A percentile compares a stretch with the other conserved stretches of the same genome.
Conservation (phyloP, 306 rosid species). For the Inga oerstediana region DNA sequence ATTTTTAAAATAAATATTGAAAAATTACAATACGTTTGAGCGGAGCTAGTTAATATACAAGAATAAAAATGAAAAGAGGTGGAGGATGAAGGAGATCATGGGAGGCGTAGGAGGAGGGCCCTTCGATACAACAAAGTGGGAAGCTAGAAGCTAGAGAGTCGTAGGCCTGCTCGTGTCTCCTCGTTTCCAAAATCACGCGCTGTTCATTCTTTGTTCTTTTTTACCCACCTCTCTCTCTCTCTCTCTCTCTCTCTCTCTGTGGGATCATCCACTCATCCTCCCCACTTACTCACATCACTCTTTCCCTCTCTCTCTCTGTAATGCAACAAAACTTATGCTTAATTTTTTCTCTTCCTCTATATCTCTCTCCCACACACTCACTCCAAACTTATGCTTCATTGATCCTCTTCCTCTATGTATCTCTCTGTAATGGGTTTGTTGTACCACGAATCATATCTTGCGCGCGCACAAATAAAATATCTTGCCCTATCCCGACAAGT, state of each 20-base stretch:
- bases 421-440: no score
- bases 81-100: not conserved
- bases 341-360: not conserved
- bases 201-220: slow-evolving; percentile 46
- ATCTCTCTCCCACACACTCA: not conserved
- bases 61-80: not conserved
- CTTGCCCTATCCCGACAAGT: not conserved
- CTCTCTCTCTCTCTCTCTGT: not conserved
- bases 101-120: slow-evolving; percentile 30
- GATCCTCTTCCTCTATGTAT: no score
- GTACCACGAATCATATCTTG: not conserved
- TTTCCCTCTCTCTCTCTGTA: slow-evolving; percentile 8
- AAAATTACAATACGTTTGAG: no score
- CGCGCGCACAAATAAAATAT: not conserved
- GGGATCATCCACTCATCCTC: slow-evolving; percentile 58
- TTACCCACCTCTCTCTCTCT: slow-evolving; percentile 40
- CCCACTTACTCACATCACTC: slow-evolving; percentile 42
- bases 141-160: slow-evolving; percentile 26
- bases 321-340: slow-evolving; percentile 18
- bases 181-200: slow-evolving; percentile 42
- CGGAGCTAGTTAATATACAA: not conserved
- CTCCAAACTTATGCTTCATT: not conserved
- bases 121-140: slow-evolving; percentile 40
- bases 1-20: no score
- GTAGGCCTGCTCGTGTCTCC: slow-evolving; percentile 48